These are phyloP conservation scores for Cyathus striatus DNA, from an alignment of 768 basidiomycete species.

Conservation along the genomic window DNA sequence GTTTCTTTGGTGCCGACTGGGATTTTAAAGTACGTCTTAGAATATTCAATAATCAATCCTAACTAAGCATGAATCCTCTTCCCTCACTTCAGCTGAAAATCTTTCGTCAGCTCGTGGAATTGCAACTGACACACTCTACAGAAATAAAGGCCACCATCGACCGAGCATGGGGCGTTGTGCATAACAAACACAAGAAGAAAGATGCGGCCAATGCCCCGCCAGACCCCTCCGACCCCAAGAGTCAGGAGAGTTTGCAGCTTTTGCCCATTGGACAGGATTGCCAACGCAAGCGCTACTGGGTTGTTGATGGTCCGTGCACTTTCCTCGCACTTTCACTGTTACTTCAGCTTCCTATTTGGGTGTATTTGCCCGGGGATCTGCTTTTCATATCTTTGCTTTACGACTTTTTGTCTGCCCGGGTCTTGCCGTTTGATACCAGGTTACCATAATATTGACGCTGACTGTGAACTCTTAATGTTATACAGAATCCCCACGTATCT, in stretches of 20 bases:
- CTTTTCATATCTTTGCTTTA: constrained; percentile 36
- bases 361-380: constrained; percentile 59
- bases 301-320: constrained; percentile 80
- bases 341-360: constrained; percentile 51
- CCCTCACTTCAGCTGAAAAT: constrained; percentile 58
- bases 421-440: constrained; percentile 24
- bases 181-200: constrained; percentile 82
- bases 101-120: constrained; percentile 78
- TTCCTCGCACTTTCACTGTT: constrained; percentile 22
- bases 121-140: constrained; percentile 67
- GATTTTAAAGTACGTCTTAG: constrained; percentile 63
- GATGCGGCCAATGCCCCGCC: constrained; percentile 52
- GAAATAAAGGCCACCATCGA: constrained; percentile 73
- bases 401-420: constrained; percentile 34
- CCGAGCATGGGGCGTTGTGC: constrained; percentile 81
- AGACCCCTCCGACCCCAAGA: constrained; percentile 56
- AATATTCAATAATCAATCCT: constrained; percentile 7
- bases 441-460: constrained; percentile 9
- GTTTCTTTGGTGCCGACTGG: constrained; percentile 80
- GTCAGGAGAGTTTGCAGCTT: constrained; percentile 59
- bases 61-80: background rate
- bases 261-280: constrained; percentile 75
- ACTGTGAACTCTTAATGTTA: constrained; percentile 18
- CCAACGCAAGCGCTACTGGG: constrained; percentile 78
- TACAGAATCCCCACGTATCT: constrained; percentile 80